Percentiles rank a stretch among this genome's conserved stretches.
Conservation (phyloP, 108 stramenopile species). For the Cylindrotheca fusiformis region DNA sequence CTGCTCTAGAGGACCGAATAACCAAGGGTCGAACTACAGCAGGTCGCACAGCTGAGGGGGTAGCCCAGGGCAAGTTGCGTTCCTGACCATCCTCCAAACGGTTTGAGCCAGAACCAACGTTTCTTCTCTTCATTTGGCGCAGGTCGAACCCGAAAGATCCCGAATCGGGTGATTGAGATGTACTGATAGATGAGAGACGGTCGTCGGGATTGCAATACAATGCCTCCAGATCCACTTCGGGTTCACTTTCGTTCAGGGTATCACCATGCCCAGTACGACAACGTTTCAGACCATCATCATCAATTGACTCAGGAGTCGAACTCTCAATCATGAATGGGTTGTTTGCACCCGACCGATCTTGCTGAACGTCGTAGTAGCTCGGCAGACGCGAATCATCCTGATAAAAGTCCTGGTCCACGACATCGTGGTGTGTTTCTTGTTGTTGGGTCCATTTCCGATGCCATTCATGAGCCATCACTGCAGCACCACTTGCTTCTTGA, state of each 20-base stretch:
- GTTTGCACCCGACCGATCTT: conserved; percentile 17
- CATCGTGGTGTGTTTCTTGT: conserved; percentile 33
- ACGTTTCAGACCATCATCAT: no score
- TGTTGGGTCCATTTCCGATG: conserved; percentile 42
- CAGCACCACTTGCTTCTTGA: conserved; percentile 22
- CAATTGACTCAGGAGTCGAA: conserved; percentile 1
- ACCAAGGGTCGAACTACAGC: conserved; percentile 15
- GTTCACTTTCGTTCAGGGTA: not conserved
- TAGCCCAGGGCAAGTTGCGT: not conserved
- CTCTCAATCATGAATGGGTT: conserved; percentile 22
- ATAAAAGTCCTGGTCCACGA: conserved; percentile 22
- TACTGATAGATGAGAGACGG: conserved; percentile 4
- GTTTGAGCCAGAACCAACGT: not conserved
- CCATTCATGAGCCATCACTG: conserved; percentile 41
- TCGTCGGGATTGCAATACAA: not conserved
- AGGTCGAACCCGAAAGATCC: conserved; percentile 7
- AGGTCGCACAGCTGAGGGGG: conserved; percentile 2
- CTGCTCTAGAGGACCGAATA: conserved; percentile 13
- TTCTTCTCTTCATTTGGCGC: conserved; percentile 6
- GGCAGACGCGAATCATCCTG: not conserved
- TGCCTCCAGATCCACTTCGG: not conserved
- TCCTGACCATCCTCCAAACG: conserved; percentile 9
- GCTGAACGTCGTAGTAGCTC: not conserved
- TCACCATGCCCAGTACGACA: no score
- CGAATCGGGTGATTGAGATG: not conserved